Conservation (phyloP, 495 filamentous ascomycete species). For the Penicillium lividum region DNA sequence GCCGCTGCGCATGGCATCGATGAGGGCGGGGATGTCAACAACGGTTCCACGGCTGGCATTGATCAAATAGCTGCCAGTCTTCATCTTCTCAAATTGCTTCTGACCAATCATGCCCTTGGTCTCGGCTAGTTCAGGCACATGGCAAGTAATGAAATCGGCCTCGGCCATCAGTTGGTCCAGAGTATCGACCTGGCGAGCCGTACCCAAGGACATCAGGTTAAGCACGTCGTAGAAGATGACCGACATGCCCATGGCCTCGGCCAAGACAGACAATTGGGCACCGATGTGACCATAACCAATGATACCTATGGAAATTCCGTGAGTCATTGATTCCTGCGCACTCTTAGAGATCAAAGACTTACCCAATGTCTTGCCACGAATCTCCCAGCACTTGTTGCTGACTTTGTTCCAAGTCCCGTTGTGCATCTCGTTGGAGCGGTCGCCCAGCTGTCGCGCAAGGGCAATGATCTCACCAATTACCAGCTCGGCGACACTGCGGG, state of each 20-base stretch:
- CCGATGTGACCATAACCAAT: constrained; percentile 98
- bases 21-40: constrained; percentile 89
- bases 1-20: constrained; percentile 82
- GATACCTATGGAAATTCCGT: constrained; percentile 57
- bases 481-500: constrained; percentile 92
- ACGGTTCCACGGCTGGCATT: constrained; percentile 94
- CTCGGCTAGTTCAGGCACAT: constrained; percentile 91
- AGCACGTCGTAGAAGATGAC: constrained; percentile 95
- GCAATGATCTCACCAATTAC: constrained; percentile 92
- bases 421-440: constrained; percentile 95
- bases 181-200: constrained; percentile 75
- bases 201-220: constrained; percentile 91
- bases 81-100: constrained; percentile 83
- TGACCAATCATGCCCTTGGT: constrained; percentile 86
- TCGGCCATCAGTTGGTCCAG: constrained; percentile 72
- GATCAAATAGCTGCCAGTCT: constrained; percentile 87
- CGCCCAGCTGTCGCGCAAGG: constrained; percentile 87
- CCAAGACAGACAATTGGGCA: constrained; percentile 91
- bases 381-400: constrained; percentile 93
- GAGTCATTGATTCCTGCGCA: constrained; percentile 3
- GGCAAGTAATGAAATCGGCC: constrained; percentile 89
- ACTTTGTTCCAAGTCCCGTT: constrained; percentile 97
- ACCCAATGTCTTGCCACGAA: constrained; percentile 95
- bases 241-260: constrained; percentile 95
- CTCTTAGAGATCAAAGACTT: constrained; percentile 17